phyloP scores from a whole-genome alignment of 2,329 filamentous ascomycete species.

The Mycogone perniciosa region DNA sequence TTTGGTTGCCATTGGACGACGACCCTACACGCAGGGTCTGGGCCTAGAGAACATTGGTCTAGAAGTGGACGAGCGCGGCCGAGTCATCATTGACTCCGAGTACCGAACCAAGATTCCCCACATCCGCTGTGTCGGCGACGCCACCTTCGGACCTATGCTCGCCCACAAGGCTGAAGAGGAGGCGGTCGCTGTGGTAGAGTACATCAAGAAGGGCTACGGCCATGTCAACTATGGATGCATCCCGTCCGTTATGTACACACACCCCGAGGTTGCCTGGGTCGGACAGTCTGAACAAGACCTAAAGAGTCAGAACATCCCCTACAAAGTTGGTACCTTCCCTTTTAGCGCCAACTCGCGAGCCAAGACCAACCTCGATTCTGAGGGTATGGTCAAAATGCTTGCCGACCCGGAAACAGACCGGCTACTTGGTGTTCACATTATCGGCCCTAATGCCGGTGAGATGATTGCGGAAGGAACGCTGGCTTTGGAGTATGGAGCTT shows the following conservation, averaged over 20 bases:
- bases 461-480: slow-evolving; percentile 98
- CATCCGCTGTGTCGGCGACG: slow-evolving; percentile 94
- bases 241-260: slow-evolving; percentile 98
- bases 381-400: slow-evolving; percentile 95
- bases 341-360: slow-evolving; percentile 97
- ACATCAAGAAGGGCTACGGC: slow-evolving; percentile 94
- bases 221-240: slow-evolving; percentile 99
- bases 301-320: slow-evolving; percentile 82
- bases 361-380: slow-evolving; percentile 96
- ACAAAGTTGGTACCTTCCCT: slow-evolving; percentile 89
- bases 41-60: slow-evolving; percentile 91
- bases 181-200: slow-evolving; percentile 88
- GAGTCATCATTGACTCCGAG: slow-evolving; percentile 95
- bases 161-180: slow-evolving; percentile 99
- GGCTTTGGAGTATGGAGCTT: slow-evolving; percentile 93
- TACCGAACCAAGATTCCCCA: slow-evolving; percentile 97
- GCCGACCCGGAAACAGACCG: slow-evolving; percentile 94
- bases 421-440: slow-evolving; percentile 91
- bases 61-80: slow-evolving; percentile 86
- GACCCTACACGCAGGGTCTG: slow-evolving; percentile 87
- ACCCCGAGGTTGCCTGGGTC: slow-evolving; percentile 98
- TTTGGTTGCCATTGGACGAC: slow-evolving; percentile 91
- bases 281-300: slow-evolving; percentile 96
- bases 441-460: slow-evolving; percentile 92
- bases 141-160: slow-evolving; percentile 96